Conservation (phyloP, 495 filamentous ascomycete genomes). For the Apiosordaria backusii region DNA sequence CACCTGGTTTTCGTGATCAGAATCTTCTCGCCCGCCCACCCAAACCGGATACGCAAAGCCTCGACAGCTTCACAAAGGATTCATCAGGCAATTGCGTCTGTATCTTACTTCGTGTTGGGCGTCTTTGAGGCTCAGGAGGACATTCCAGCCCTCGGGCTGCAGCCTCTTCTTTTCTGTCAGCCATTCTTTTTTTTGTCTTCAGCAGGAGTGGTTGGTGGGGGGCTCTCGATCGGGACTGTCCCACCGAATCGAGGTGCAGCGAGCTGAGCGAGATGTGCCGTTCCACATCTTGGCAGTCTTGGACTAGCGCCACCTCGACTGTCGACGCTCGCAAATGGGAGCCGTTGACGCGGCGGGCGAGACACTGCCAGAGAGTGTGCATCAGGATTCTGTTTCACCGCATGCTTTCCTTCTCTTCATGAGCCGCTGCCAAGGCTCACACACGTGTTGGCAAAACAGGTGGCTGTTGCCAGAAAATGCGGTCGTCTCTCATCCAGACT, state of each 20-base stretch:
- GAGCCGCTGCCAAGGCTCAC: neutral
- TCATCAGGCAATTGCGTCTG: neutral
- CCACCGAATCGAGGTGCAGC: conserved; percentile 9
- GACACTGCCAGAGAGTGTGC: neutral
- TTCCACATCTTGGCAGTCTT: conserved; percentile 5
- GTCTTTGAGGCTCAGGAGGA: neutral
- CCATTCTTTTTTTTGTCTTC: conserved; percentile 4
- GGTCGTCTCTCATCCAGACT: neutral
- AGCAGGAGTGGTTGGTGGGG: neutral
- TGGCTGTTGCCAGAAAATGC: neutral
- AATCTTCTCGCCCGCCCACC: neutral
- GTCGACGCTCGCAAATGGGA: neutral
- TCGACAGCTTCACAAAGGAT: neutral
- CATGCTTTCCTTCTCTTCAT: neutral
- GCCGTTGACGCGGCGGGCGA: neutral
- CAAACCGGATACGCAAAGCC: neutral
- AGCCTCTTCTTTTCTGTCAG: neutral
- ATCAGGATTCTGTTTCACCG: neutral
- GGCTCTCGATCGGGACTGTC: neutral
- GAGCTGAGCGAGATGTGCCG: conserved; percentile 7
- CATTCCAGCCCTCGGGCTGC: neutral
- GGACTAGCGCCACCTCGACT: conserved; percentile 2
- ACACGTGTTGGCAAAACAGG: neutral
- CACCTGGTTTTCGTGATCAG: neutral
- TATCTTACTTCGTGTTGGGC: conserved; percentile 5